Evolutionary conservation across 805 yeast genomes (phyloP), one percentile per base, ranked within the genome.

Genomic region (Candida maesae): DNA sequence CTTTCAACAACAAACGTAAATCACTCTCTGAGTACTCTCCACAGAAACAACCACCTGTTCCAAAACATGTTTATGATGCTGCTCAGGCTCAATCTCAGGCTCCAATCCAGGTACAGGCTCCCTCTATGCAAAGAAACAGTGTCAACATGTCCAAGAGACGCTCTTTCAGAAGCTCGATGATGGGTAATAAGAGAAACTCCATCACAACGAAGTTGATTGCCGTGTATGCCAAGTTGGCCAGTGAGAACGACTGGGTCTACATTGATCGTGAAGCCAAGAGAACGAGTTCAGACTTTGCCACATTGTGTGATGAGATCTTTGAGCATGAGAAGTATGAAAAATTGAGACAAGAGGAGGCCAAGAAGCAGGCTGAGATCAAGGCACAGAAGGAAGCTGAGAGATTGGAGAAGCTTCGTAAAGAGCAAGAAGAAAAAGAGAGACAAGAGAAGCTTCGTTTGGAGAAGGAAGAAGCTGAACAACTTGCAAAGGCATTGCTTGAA

Each of bases 241-340:
- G 71, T 34, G 72, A 68, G 40, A 70, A 74, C 31, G 84, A 78
- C 45, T 77, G 86, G 79, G 84, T 79, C 52, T 75, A 75, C 51
- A 74, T 82, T 61, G 85, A 81, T 52, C 78, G 75, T 53, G 86
- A 79, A 58, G 80, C 88, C 6, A 81, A 76, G 61, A 71, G 93
- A 61, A 81, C 90, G 2, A 79, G 86, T 27, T 79, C 86, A 13
- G 84, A 84, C 47, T 84, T 84, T 67, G 93, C 89, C 11, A 74
- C 84, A 2, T 66, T 84, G 32, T 81, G 88, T 67, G 91, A 84
- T 63, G 79, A 77, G 60, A 77, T 84, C 43, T 84, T 84, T 67
- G 83, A 77, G 52, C 84, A 81, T 59, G 89, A 81, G 54, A 74
- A 72, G 49, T 77, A 71, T 38, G 84, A 79, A 45, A 79, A 74